These are phyloP conservation scores for Oldenlandia corymbosa DNA, from an alignment of 257 asterid species.

Conservation along the genomic window DNA sequence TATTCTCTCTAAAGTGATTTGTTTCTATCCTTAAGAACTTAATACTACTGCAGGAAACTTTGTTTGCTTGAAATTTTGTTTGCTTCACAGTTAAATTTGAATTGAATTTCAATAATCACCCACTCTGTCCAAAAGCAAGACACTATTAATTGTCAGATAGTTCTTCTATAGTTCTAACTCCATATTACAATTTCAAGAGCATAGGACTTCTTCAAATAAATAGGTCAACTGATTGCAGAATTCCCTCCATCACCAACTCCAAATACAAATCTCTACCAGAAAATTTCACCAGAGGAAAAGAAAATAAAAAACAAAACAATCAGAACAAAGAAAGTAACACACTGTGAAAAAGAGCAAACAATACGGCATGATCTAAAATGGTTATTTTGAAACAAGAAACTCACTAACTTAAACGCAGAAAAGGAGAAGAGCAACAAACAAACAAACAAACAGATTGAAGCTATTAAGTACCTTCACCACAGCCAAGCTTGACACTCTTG, in stretches of 20 bases:
- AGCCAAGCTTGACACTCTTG: slow-evolving; percentile 77
- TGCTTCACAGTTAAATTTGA: background rate
- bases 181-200: background rate
- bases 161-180: too few species aligned
- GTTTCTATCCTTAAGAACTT: background rate
- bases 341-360: background rate
- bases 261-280: background rate
- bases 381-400: too few species aligned
- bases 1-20: background rate
- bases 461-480: slow-evolving; percentile 57
- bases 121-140: too few species aligned
- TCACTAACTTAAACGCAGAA: too few species aligned
- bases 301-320: background rate
- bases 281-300: background rate
- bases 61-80: background rate
- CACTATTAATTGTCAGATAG: background rate
- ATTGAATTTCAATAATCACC: background rate
- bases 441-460: background rate
- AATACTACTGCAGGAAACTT: background rate
- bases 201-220: background rate
- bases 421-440: background rate
- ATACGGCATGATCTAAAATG: too few species aligned
- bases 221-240: background rate
- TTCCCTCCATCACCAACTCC: too few species aligned
- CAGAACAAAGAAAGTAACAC: background rate